Conservation (phyloP, 2,329 filamentous ascomycete genomes). For the Verticillium albo-atrum region DNA sequence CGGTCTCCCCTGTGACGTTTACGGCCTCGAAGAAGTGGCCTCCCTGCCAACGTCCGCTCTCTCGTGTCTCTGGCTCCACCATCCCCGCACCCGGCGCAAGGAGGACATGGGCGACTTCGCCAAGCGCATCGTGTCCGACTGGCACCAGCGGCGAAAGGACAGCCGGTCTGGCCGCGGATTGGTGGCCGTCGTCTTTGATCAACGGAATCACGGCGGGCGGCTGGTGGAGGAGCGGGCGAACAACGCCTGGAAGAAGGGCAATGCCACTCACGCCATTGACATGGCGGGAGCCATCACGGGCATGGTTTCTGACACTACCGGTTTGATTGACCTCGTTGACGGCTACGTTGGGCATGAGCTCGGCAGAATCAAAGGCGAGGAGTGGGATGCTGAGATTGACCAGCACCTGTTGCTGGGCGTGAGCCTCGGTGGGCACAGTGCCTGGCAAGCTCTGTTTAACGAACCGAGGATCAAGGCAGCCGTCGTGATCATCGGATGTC, state of each 20-base stretch:
- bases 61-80: slow-evolving; percentile 86
- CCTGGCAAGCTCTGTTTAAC: slow-evolving; percentile 77
- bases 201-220: slow-evolving; percentile 84
- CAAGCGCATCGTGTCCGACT: slow-evolving; percentile 61
- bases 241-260: slow-evolving; percentile 73
- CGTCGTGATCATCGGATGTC: slow-evolving; percentile 80
- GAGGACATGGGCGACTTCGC: slow-evolving; percentile 74
- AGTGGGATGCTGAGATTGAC: slow-evolving; percentile 34
- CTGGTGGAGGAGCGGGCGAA: slow-evolving; percentile 66
- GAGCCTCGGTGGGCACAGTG: slow-evolving; percentile 80
- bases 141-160: slow-evolving; percentile 32
- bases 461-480: slow-evolving; percentile 76
- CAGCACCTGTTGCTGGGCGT: slow-evolving; percentile 76
- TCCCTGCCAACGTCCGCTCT: slow-evolving; percentile 44
- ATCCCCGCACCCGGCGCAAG: slow-evolving; percentile 69
- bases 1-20: slow-evolving; percentile 74
- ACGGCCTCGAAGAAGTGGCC: slow-evolving; percentile 71
- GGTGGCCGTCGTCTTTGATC: slow-evolving; percentile 82
- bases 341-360: slow-evolving; percentile 63
- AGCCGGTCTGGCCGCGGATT: slow-evolving; percentile 47
- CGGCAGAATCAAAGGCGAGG: slow-evolving; percentile 16
- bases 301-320: slow-evolving; percentile 69
- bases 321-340: slow-evolving; percentile 73
- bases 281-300: slow-evolving; percentile 78
- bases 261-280: slow-evolving; percentile 78